Conservation (phyloP, 75 land plant genomes). For the Ceratopteris richardii region DNA sequence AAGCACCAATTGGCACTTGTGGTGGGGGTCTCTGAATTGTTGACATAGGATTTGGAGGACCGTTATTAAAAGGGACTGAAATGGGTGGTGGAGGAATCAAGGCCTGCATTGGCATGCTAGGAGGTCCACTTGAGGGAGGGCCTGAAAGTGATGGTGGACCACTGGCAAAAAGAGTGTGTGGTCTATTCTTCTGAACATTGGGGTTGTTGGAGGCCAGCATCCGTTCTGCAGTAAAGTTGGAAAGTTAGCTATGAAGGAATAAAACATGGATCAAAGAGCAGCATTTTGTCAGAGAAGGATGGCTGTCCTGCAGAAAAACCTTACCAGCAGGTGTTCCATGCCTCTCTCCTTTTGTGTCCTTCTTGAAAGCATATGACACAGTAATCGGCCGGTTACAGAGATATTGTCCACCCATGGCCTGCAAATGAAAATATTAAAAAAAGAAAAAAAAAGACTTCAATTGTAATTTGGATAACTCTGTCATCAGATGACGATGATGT, state of each 20-base stretch:
- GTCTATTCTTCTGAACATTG: slow-evolving; percentile 58
- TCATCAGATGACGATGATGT: no score
- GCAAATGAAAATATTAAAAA: slow-evolving; percentile 11
- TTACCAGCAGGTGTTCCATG: slow-evolving; percentile 97
- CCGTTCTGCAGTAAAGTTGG: slow-evolving; percentile 49
- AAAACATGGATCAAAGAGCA: no score
- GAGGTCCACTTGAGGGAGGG: slow-evolving; percentile 41
- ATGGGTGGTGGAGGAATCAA: slow-evolving; percentile 27
- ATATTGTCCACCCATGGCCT: slow-evolving; percentile 99
- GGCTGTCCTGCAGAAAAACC: no score
- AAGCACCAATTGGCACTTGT: neutral
- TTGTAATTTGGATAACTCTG: no score
- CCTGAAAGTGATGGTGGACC: slow-evolving; percentile 70
- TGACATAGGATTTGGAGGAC: slow-evolving; percentile 26
- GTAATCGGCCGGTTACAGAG: slow-evolving; percentile 89
- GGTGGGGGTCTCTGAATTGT: slow-evolving; percentile 33
- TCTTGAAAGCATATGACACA: slow-evolving; percentile 97
- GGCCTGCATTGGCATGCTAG: slow-evolving; percentile 20
- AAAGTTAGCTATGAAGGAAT: neutral
- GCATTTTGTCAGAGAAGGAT: no score
- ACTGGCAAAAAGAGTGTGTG: slow-evolving; percentile 90
- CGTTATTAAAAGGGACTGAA: slow-evolving; percentile 40
- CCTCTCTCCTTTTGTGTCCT: slow-evolving; percentile 97
- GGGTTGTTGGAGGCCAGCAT: slow-evolving; percentile 90
- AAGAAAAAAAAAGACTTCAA: no score